phyloP scores from a whole-genome alignment of 1,284 basidiomycete genomes.

The Pseudozyma hubeiensis region DNA sequence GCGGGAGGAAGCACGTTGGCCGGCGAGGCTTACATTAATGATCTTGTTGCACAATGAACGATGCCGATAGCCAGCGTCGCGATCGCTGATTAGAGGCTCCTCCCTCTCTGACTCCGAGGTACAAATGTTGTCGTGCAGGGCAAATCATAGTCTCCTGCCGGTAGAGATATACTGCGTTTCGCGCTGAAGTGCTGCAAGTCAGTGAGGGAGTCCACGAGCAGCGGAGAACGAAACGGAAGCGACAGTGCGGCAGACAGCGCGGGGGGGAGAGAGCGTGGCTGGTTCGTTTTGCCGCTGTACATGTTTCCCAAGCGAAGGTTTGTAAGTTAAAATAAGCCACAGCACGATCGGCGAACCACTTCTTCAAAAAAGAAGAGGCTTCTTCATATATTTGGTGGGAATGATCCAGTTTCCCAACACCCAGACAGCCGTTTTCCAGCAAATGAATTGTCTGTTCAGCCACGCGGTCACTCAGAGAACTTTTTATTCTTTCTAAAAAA shows the following conservation, averaged over 20 bases:
- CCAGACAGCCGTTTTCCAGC: too few species aligned
- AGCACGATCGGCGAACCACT: background rate
- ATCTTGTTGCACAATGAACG: too few species aligned
- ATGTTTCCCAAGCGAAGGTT: slow-evolving; percentile 34
- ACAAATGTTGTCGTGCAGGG: too few species aligned
- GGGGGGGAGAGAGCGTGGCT: background rate
- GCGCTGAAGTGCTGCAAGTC: too few species aligned
- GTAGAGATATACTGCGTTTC: background rate
- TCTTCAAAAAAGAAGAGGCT: background rate
- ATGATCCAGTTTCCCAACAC: background rate
- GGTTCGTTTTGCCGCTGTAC: slow-evolving; percentile 7
- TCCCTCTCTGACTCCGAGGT: too few species aligned
- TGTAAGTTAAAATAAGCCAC: slow-evolving; percentile 19
- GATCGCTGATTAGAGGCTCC: too few species aligned
- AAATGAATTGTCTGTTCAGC: slow-evolving; percentile 7
- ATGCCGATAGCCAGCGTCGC: too few species aligned
- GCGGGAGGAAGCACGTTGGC: background rate
- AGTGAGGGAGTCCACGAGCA: background rate
- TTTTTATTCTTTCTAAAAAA: background rate
- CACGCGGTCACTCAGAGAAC: background rate
- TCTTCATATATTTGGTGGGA: too few species aligned
- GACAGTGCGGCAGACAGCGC: background rate
- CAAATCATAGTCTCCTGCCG: too few species aligned
- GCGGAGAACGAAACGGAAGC: background rate
- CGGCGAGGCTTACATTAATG: background rate